These are phyloP conservation scores for Dovyalis caffra DNA, from an alignment of 345 rosid genomes.

Conservation along the genomic window DNA sequence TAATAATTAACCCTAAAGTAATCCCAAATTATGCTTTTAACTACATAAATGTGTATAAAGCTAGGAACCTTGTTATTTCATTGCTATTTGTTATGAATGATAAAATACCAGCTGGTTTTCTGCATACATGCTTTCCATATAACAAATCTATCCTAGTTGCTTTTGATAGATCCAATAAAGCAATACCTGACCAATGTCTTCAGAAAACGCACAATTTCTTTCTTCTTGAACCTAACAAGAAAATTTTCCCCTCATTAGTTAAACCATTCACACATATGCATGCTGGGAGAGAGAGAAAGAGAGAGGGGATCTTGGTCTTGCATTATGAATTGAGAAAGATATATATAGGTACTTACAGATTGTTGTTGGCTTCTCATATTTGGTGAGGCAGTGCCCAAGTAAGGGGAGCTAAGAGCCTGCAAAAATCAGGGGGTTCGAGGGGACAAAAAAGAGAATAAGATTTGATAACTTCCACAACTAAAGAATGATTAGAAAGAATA, in stretches of 20 bases:
- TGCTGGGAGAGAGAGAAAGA: neutral
- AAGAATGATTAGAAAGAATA: conserved; percentile 18
- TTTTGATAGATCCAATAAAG: conserved; percentile 24
- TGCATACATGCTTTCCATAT: neutral
- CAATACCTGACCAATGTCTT: conserved; percentile 25
- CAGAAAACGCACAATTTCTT: conserved; percentile 25
- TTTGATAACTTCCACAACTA: conserved; percentile 22
- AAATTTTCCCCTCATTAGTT: neutral
- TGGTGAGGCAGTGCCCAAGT: conserved; percentile 40
- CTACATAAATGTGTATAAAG: conserved; percentile 12
- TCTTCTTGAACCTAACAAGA: conserved; percentile 17
- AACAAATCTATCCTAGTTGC: neutral
- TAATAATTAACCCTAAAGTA: neutral
- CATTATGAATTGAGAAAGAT: conserved; percentile 25
- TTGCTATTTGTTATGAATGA: neutral
- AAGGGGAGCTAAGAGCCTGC: conserved; percentile 60
- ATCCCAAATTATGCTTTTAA: neutral
- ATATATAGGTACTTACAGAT: conserved; percentile 33
- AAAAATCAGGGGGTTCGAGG: neutral
- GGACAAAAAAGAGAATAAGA: neutral
- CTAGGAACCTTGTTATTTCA: conserved; percentile 25
- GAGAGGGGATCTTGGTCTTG: conserved; percentile 12
- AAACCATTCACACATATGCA: neutral
- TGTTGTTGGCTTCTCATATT: conserved; percentile 43
- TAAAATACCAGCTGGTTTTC: neutral